phyloP scores from a whole-genome alignment of 139 green algal species.

The Diplosphaera chodatii region DNA sequence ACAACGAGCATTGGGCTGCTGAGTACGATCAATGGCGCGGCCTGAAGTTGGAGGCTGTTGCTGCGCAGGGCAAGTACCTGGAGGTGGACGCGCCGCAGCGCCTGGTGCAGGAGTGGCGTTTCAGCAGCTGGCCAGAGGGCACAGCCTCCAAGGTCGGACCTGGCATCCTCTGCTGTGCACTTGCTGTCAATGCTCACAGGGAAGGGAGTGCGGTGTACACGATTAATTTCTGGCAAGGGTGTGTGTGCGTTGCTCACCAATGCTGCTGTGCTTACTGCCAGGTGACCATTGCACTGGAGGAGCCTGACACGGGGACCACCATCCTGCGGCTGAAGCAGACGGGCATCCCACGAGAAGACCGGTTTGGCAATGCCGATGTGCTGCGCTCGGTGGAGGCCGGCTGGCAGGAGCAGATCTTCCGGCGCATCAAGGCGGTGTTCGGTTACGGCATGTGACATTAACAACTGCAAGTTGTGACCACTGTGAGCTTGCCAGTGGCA shows the following conservation, averaged over 20 bases:
- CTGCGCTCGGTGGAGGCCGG: constrained; percentile 51
- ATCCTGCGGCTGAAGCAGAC: constrained; percentile 59
- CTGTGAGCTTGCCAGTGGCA: too few relatives aligned
- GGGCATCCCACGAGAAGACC: constrained; percentile 66
- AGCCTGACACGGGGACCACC: constrained; percentile 58
- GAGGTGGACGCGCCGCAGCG: constrained; percentile 45
- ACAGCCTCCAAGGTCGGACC: constrained; percentile 40
- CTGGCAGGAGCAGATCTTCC: constrained; percentile 73
- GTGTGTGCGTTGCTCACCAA: too few relatives aligned
- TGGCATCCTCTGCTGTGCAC: too few relatives aligned
- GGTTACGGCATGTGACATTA: constrained; percentile 77
- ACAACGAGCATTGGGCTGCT: too few relatives aligned
- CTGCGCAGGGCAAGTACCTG: constrained; percentile 52
- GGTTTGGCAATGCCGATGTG: constrained; percentile 69
- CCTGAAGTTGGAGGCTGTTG: too few relatives aligned
- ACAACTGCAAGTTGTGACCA: too few relatives aligned
- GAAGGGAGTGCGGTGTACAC: too few relatives aligned
- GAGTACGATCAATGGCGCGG: too few relatives aligned
- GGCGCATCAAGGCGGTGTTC: constrained; percentile 69
- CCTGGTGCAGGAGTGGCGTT: constrained; percentile 76
- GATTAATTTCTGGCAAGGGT: too few relatives aligned
- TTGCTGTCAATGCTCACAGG: too few relatives aligned
- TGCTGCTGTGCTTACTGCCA: constrained; percentile 11
- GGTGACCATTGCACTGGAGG: constrained; percentile 54
- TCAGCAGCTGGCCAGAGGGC: constrained; percentile 77